Evolutionary conservation across 192 early-diverging fungal genomes (phyloP).

Genomic region (Gamsiella multidivaricata): DNA sequence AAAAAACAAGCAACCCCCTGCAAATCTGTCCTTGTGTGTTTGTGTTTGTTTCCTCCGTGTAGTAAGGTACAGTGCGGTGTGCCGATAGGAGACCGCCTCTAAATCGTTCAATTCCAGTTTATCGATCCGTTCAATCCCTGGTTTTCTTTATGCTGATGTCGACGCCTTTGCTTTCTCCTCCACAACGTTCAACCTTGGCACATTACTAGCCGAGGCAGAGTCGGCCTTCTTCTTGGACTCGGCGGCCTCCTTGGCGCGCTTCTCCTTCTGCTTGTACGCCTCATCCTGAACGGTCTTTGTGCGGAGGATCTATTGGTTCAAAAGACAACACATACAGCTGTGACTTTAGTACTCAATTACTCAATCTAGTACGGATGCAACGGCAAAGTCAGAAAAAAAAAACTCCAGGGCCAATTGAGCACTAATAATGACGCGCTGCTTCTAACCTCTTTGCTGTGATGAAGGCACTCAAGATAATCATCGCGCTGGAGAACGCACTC

Average conservation of each 20-base stretch:
- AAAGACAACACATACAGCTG: not conserved
- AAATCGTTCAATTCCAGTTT: not conserved
- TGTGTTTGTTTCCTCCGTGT: too few relatives aligned
- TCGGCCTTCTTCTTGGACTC: slow-evolving; percentile 59
- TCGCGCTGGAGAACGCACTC: slow-evolving; percentile 86
- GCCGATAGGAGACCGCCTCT: not conserved
- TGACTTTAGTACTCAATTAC: not conserved
- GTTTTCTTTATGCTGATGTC: slow-evolving; percentile 28
- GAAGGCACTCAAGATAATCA: slow-evolving; percentile 97
- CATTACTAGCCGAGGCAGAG: slow-evolving; percentile 62
- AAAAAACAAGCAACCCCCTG: too few relatives aligned
- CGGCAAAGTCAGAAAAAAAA: not conserved
- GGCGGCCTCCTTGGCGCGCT: slow-evolving; percentile 55
- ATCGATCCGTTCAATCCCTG: not conserved
- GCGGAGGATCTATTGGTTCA: slow-evolving; percentile 59
- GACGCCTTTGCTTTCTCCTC: slow-evolving; percentile 56
- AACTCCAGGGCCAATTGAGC: not conserved
- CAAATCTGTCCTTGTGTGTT: too few relatives aligned
- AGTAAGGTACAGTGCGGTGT: too few relatives aligned
- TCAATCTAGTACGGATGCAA: too few relatives aligned
- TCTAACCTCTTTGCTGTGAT: slow-evolving; percentile 92
- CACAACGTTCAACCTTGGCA: slow-evolving; percentile 64
- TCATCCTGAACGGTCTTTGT: slow-evolving; percentile 63
- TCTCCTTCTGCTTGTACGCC: slow-evolving; percentile 62
- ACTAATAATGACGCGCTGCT: too few relatives aligned